Evolutionary conservation across 164 flowering plant genomes (phyloP).

Genomic region (Vitis cinerea): DNA sequence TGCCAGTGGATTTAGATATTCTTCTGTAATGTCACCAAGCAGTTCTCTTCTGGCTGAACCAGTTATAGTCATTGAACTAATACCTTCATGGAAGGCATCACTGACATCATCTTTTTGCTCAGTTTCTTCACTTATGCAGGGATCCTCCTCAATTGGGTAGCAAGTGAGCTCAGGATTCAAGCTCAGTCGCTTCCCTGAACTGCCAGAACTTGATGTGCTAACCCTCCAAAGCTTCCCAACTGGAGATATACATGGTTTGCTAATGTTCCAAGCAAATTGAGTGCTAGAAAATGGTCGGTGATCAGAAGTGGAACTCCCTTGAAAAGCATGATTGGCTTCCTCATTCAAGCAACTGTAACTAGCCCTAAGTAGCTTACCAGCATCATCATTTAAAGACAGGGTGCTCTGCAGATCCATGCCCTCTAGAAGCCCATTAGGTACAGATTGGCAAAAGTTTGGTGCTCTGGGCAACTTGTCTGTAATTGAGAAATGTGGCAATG

Average conservation of each 20-base stretch:
- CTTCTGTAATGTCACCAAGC: slow-evolving; percentile 40
- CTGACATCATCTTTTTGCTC: slow-evolving; percentile 31
- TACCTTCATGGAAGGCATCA: slow-evolving; percentile 31
- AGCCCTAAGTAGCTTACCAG: slow-evolving; percentile 19
- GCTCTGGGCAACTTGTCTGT: slow-evolving; percentile 29
- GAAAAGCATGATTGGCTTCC: slow-evolving; percentile 17
- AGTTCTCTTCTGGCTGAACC: slow-evolving; percentile 37
- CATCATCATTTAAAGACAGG: slow-evolving; percentile 17
- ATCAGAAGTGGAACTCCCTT: slow-evolving; percentile 40
- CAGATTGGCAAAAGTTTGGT: slow-evolving; percentile 46
- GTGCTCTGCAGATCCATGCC: slow-evolving; percentile 29
- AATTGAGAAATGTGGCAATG: slow-evolving; percentile 36
- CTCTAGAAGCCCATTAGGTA: slow-evolving; percentile 66
- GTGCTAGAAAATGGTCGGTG: slow-evolving; percentile 30
- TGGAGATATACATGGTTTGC: slow-evolving; percentile 52
- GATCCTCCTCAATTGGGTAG: slow-evolving; percentile 69
- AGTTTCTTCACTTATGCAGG: slow-evolving; percentile 56
- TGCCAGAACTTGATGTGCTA: slow-evolving; percentile 36
- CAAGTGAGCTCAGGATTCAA: slow-evolving; percentile 65
- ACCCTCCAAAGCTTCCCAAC: slow-evolving; percentile 53
- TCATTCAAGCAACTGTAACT: slow-evolving; percentile 15
- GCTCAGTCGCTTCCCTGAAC: slow-evolving; percentile 50
- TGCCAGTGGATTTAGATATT: slow-evolving; percentile 22
- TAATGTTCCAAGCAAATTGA: slow-evolving; percentile 25
- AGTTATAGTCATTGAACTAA: slow-evolving; percentile 13